Evolutionary conservation across 2,329 filamentous ascomycete species (phyloP), one percentile per base, ranked within the genome.

Genomic region (Septoria linicola): DNA sequence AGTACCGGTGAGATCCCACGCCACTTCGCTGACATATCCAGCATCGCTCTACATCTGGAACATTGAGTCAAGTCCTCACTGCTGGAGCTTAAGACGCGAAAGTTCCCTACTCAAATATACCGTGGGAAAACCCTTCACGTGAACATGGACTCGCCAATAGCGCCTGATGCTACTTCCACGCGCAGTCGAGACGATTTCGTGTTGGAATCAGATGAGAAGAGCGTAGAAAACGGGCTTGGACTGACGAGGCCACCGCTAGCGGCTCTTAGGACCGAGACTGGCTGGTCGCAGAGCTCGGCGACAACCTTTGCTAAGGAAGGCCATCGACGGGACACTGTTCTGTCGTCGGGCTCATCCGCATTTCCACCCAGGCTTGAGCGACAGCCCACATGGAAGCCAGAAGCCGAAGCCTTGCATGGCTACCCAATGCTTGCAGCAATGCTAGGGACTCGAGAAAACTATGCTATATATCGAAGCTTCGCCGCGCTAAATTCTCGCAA

Each of bases 381-480:
- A 46, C 16, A 41, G 14, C 48, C 36, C 13, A 54, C 55, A 3
- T 54, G 41, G 37, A 47, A 48, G 14, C 41, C 52, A 17, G 53
- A 49, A 11, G 50, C 55, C 11, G 47, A 55, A 35, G 55, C 59
- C 16, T 35, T 59, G 7, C 53, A 51, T 43, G 58, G 58, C 19
- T 61, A 61, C 46, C 59, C 57, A 8, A 55, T 54, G 16, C 46
- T 63, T 8, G 60, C 60, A 4, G 31, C 50, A 3, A 54, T 54
- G 20, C 51, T 63, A 1, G 56, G 60, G 8, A 51, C 49, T 8
- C 23, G 47, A 10, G 51, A 55, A 13, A 54, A 57, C 11, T 58
- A 59, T 37, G 59, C 57, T 2, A 60, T 64, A 21, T 64, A 60
- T 41, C 49, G 54, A 11, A 45, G 60, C 3, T 64, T 64, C 34